Conservation (phyloP, 352 stramenopile species). For the Paralagenidium karlingii region DNA sequence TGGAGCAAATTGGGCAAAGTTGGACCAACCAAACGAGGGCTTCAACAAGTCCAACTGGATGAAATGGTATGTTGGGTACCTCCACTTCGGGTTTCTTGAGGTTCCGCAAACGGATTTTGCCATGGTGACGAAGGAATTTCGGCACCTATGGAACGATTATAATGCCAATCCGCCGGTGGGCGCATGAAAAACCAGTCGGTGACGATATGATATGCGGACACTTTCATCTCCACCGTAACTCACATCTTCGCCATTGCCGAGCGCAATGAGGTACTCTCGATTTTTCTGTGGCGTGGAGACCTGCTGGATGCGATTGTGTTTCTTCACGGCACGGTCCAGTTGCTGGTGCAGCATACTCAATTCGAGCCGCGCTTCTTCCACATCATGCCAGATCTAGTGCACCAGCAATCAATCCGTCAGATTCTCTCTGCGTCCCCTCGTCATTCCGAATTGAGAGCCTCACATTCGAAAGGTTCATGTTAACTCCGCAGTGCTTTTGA, state of each 20-base stretch:
- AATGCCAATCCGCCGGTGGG: slow-evolving; percentile 1
- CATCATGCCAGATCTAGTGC: slow-evolving; percentile 64
- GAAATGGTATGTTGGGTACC: no score
- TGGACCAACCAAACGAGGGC: neutral
- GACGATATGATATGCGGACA: neutral
- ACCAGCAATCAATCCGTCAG: no score
- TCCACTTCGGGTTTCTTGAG: slow-evolving; percentile 66
- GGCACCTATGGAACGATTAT: slow-evolving; percentile 13
- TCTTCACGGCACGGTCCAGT: slow-evolving; percentile 27
- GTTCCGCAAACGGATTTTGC: slow-evolving; percentile 39
- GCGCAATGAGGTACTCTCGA: slow-evolving; percentile 43
- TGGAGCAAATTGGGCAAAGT: no score
- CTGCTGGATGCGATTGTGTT: slow-evolving; percentile 1
- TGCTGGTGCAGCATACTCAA: slow-evolving; percentile 62
- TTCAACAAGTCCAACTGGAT: neutral
- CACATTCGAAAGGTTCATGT: slow-evolving; percentile 61
- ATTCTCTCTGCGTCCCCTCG: no score
- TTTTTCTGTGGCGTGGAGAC: slow-evolving; percentile 8
- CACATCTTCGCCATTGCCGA: slow-evolving; percentile 30
- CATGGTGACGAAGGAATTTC: slow-evolving; percentile 59
- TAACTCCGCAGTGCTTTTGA: slow-evolving; percentile 68
- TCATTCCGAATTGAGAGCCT: neutral
- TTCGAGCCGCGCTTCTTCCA: slow-evolving; percentile 64
- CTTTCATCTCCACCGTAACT: neutral
- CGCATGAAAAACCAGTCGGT: slow-evolving; percentile 1